Evolutionary conservation across 257 asterid genomes (phyloP), one percentile per base, ranked within the genome.

Genomic region (Fraxinus americana): DNA sequence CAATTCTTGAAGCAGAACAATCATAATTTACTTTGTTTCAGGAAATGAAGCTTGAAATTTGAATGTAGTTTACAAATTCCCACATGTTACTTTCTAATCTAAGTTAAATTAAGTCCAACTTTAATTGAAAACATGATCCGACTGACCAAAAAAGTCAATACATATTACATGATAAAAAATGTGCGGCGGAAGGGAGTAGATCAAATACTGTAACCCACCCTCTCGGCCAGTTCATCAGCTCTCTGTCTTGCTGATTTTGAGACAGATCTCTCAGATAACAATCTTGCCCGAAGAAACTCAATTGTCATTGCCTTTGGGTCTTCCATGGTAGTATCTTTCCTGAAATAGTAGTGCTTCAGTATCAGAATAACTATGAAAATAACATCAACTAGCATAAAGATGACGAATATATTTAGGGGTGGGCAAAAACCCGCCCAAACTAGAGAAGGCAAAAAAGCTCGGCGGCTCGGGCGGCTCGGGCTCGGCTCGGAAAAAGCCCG

Each of bases 221-320:
- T 92, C 82, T 83, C 86, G 82, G 97, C 81, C 78, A 96, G 95
- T 74, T 93, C 98, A 85, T 93, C 89, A 52, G 97, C 97, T 91
- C 97, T 88, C 87, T 90, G 92, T 80, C 86, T 89, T 27, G 96
- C 94, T 7, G 95, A 68, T 80, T 85, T 90, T 54, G 97, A 95
- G 80, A 93, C 85, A 17, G 99, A 92, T 82, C 98, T 93, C 89
- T 95, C 98, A 74, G 98, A 81, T 82, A 93, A 85, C 85, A 95
- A 85, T 83, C 94, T 85, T 73, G 91, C 97, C 72, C 97, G 90
- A 67, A 95, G 96, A 87, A 88, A 95, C 74, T 96, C 96, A 76
- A 95, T 83, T 32, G 97, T 93, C 91, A 85, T 89, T n/a, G 88
- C 75, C 77, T 90, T 83, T 6, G 96, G 78, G 80, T 90, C 97